Conservation (phyloP, 305 asterid species). For the Lippia alba region DNA sequence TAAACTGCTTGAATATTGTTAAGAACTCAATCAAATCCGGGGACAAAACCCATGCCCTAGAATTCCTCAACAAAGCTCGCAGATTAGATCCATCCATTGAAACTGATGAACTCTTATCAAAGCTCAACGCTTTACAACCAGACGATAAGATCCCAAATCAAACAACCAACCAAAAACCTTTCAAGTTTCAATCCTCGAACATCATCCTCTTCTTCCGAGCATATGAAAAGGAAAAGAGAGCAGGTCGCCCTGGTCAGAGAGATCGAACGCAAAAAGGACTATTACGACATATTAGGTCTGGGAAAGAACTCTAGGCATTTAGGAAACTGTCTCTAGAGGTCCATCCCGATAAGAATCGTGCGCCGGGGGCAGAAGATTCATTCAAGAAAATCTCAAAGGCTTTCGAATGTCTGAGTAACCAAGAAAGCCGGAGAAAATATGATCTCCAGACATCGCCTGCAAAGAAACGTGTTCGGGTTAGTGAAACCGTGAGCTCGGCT, state of each 20-base stretch:
- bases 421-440: slow-evolving; percentile 71
- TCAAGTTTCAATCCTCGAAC: too few species aligned
- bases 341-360: slow-evolving; percentile 91
- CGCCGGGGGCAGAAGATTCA: slow-evolving; percentile 95
- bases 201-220: slow-evolving; percentile 44
- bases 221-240: slow-evolving; percentile 75
- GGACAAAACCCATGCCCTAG: slow-evolving; percentile 69
- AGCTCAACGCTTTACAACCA: slow-evolving; percentile 46
- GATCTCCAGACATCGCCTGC: slow-evolving; percentile 37
- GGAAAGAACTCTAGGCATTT: slow-evolving; percentile 80
- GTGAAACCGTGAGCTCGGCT: too few species aligned
- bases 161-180: slow-evolving; percentile 36
- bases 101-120: slow-evolving; percentile 57
- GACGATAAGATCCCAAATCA: slow-evolving; percentile 43
- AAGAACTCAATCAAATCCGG: slow-evolving; percentile 70
- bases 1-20: slow-evolving; percentile 83
- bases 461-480: too few species aligned
- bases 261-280: slow-evolving; percentile 82
- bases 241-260: slow-evolving; percentile 70
- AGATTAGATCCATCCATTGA: slow-evolving; percentile 75
- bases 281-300: slow-evolving; percentile 84
- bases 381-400: slow-evolving; percentile 93
- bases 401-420: slow-evolving; percentile 86
- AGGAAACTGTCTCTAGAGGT: slow-evolving; percentile 87
- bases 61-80: slow-evolving; percentile 87